phyloP scores from a whole-genome alignment of 208 protist genomes.

The Leishmania amazonensis region DNA sequence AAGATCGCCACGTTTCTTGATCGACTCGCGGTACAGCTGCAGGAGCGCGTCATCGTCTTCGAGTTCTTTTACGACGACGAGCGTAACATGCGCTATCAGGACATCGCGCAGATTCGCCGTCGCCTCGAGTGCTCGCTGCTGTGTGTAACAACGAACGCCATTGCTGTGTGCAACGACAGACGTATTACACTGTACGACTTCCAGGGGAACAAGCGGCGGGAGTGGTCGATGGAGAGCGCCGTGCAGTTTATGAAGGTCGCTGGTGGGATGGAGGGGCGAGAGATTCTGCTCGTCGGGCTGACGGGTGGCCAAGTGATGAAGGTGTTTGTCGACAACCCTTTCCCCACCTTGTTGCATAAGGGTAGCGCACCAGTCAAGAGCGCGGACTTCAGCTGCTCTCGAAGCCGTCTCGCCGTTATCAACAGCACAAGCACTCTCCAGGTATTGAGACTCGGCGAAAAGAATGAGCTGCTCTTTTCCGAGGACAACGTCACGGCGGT shows the following conservation, averaged over 20 bases:
- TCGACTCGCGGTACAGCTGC: conserved; percentile 94
- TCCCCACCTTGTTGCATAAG: conserved; percentile 93
- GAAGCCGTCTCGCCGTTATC: conserved; percentile 93
- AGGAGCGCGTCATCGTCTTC: conserved; percentile 94
- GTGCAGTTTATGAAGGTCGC: conserved; percentile 96
- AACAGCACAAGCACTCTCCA: conserved; percentile 89
- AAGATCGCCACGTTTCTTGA: conserved; percentile 95
- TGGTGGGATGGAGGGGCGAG: conserved; percentile 87
- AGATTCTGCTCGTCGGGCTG: conserved; percentile 95
- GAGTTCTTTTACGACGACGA: conserved; percentile 93
- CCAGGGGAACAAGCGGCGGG: conserved; percentile 87
- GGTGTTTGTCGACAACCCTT: conserved; percentile 97
- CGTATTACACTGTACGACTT: conserved; percentile 93
- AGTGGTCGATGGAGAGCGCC: conserved; percentile 94
- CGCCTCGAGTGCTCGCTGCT: conserved; percentile 93
- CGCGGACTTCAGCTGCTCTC: conserved; percentile 89
- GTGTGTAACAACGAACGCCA: conserved; percentile 86
- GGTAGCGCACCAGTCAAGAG: conserved; percentile 75
- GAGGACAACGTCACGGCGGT: conserved; percentile 91
- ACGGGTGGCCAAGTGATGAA: conserved; percentile 91
- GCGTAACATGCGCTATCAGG: conserved; percentile 85
- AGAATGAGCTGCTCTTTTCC: conserved; percentile 90
- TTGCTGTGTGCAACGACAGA: conserved; percentile 92
- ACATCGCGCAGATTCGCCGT: conserved; percentile 92
- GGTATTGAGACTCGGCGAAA: conserved; percentile 89